Conservation (phyloP, 306 rosid genomes). For the Vicia sativa region DNA sequence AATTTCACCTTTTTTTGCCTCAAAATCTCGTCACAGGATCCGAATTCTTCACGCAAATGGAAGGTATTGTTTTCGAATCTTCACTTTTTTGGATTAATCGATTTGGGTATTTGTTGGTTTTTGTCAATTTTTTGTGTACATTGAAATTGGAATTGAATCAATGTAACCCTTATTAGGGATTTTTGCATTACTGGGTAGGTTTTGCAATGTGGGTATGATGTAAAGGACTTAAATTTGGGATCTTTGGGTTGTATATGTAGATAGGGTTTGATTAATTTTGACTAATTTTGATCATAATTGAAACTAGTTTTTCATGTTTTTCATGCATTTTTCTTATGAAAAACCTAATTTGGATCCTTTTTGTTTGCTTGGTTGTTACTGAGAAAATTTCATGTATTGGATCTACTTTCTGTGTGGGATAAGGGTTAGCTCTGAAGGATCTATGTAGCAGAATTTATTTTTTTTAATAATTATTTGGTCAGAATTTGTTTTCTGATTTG, state of each 20-base stretch:
- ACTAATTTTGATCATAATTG: conserved; percentile 34
- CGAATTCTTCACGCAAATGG: conserved; percentile 59
- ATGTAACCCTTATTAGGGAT: conserved; percentile 32
- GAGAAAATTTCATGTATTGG: conserved; percentile 34
- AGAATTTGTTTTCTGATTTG: conserved; percentile 6
- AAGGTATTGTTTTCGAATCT: conserved; percentile 56
- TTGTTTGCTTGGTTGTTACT: conserved; percentile 8
- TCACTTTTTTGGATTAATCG: conserved; percentile 30
- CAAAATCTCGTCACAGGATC: conserved; percentile 32
- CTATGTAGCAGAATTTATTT: conserved; percentile 12
- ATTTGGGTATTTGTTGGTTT: conserved; percentile 50
- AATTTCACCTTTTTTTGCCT: conserved; percentile 36
- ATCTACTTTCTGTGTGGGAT: conserved; percentile 36
- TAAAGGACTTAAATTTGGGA: conserved; percentile 35
- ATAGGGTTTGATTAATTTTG: conserved; percentile 42
- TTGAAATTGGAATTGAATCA: conserved; percentile 38
- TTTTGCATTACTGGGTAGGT: conserved; percentile 37
- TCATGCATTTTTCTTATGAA: conserved; percentile 28
- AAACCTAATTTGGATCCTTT: conserved; percentile 18
- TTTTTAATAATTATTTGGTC: conserved; percentile 12
- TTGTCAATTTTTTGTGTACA: conserved; percentile 28
- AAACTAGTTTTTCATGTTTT: conserved; percentile 14
- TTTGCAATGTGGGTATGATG: conserved; percentile 39
- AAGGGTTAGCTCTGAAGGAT: conserved; percentile 22
- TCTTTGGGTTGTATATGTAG: conserved; percentile 42